phyloP scores from a whole-genome alignment of 2,329 filamentous ascomycete species.

The Phoma sp. region DNA sequence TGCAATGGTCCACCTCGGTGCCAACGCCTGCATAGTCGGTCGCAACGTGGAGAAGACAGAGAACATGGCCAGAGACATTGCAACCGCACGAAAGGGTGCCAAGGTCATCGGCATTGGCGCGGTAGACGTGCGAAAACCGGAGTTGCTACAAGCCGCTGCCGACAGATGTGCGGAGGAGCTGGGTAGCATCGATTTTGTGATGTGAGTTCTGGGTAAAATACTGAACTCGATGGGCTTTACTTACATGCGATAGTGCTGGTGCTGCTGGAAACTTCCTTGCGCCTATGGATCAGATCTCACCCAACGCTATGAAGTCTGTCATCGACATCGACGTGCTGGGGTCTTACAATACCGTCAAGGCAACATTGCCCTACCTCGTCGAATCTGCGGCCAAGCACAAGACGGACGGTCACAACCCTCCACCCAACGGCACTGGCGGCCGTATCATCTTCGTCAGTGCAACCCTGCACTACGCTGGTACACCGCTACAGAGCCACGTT shows the following conservation, averaged over 20 bases:
- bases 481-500: constrained; percentile 88
- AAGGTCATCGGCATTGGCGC: constrained; percentile 85
- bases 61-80: constrained; percentile 78
- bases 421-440: constrained; percentile 67
- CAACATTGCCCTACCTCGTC: constrained; percentile 81
- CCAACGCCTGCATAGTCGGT: constrained; percentile 92
- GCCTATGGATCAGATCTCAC: constrained; percentile 77
- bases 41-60: constrained; percentile 90
- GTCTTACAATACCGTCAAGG: constrained; percentile 94
- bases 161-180: constrained; percentile 82
- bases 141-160: constrained; percentile 74
- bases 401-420: constrained; percentile 62
- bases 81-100: constrained; percentile 75
- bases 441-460: constrained; percentile 90
- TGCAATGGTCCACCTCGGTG: constrained; percentile 87
- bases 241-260: constrained; percentile 69
- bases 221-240: not conserved
- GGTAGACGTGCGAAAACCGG: constrained; percentile 70
- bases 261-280: constrained; percentile 96
- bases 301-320: constrained; percentile 93
- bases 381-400: constrained; percentile 71
- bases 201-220: constrained; percentile 61
- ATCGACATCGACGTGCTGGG: constrained; percentile 96
- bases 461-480: constrained; percentile 87
- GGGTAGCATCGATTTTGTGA: constrained; percentile 88